Percentiles rank a stretch among this genome's conserved stretches.
phyloP scores from a whole-genome alignment of 805 yeast species.

The Schizosaccharomyces lindneri region DNA sequence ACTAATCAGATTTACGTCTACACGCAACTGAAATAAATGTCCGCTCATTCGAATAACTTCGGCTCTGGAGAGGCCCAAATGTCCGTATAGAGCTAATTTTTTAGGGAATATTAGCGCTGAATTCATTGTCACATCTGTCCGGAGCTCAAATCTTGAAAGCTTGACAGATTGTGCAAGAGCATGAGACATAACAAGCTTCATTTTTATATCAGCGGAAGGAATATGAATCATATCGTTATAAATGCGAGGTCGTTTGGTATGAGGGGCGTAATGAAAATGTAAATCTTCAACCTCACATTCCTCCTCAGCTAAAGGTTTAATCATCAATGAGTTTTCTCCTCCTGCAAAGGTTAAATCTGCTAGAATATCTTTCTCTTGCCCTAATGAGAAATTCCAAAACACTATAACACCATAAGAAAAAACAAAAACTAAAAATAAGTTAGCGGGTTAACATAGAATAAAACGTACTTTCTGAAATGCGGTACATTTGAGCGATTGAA shows the following conservation, averaged over 20 bases:
- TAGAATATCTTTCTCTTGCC: conserved; percentile 74
- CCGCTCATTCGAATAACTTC: conserved; percentile 78
- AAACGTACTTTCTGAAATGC: background rate
- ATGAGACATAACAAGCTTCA: conserved; percentile 78
- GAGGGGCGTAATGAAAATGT: conserved; percentile 37
- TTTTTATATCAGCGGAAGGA: conserved; percentile 73
- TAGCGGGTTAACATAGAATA: background rate
- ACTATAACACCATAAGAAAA: conserved; percentile 90
- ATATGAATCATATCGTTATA: conserved; percentile 86
- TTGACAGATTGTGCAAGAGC: conserved; percentile 94
- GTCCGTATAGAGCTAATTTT: conserved; percentile 71
- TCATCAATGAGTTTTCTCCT: conserved; percentile 7
- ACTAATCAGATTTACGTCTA: conserved; percentile 77
- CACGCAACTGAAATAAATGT: conserved; percentile 63
- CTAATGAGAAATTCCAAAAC: conserved; percentile 86
- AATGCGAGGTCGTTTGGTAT: conserved; percentile 22
- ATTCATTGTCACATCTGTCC: conserved; percentile 45
- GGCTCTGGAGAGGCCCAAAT: conserved; percentile 58
- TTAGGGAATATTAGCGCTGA: conserved; percentile 79
- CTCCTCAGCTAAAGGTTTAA: conserved; percentile 51
- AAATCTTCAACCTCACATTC: conserved; percentile 85
- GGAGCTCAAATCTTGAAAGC: conserved; percentile 67
- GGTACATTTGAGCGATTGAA: background rate
- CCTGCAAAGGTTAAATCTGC: conserved; percentile 68
- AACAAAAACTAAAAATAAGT: conserved; percentile 29